Percentiles rank a stretch among this genome's conserved stretches.
These are phyloP conservation scores for Globisporangium viniferum DNA, from an alignment of 352 stramenopile species.

Conservation along the genomic window DNA sequence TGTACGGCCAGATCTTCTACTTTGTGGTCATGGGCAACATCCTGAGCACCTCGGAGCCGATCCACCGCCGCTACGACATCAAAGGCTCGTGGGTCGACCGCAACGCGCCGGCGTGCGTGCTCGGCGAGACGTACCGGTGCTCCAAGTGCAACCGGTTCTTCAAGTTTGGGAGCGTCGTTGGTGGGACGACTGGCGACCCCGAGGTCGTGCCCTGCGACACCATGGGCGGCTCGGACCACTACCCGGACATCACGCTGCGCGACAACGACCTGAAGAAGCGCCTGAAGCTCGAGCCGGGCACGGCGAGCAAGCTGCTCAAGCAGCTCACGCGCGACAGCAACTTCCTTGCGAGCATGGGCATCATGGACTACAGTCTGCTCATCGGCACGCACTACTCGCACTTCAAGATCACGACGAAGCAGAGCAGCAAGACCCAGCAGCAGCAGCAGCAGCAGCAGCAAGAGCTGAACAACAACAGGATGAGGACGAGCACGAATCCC, in stretches of 20 bases:
- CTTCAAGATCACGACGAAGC: slow-evolving; percentile 64
- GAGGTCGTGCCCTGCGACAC: slow-evolving; percentile 43
- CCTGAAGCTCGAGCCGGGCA: slow-evolving; percentile 59
- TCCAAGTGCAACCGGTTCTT: slow-evolving; percentile 87
- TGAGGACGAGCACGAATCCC: neutral
- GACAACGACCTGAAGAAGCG: slow-evolving; percentile 88
- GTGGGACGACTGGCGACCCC: slow-evolving; percentile 2
- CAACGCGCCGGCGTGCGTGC: slow-evolving; percentile 70
- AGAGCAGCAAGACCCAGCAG: neutral
- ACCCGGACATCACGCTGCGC: slow-evolving; percentile 74
- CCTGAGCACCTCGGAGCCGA: slow-evolving; percentile 75
- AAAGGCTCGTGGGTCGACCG: slow-evolving; percentile 90
- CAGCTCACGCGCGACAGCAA: slow-evolving; percentile 82
- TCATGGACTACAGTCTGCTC: slow-evolving; percentile 92
- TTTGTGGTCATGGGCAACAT: slow-evolving; percentile 94
- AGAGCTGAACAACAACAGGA: neutral
- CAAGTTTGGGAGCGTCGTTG: slow-evolving; percentile 47
- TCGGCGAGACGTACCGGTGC: slow-evolving; percentile 76
- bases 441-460: neutral
- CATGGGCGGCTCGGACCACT: slow-evolving; percentile 65
- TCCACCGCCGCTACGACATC: slow-evolving; percentile 89
- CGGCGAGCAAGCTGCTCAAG: slow-evolving; percentile 60
- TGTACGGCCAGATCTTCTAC: slow-evolving; percentile 90
- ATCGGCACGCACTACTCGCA: slow-evolving; percentile 85
- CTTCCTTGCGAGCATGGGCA: slow-evolving; percentile 76